Evolutionary conservation across 176 grass and related monocot species (phyloP).

Genomic region (Carex pumila): DNA sequence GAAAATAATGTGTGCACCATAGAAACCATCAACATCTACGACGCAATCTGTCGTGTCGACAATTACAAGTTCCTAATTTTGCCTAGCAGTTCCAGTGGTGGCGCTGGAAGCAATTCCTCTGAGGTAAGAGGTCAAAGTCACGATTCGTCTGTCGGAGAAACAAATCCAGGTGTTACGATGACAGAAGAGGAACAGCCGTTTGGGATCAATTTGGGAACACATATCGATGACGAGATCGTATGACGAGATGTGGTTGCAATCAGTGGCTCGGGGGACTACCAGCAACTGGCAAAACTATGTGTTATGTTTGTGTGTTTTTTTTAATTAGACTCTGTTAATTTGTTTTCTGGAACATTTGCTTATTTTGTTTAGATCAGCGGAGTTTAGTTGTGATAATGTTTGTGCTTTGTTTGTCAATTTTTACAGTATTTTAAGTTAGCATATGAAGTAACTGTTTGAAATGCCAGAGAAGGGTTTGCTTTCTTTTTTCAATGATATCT

Average conservation of each 20-base stretch:
- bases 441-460: not conserved
- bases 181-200: not conserved
- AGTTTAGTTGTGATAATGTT: not conserved
- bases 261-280: not conserved
- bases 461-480: not conserved
- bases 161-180: not conserved
- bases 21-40: conserved; percentile 20
- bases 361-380: not conserved
- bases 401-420: not conserved
- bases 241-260: not conserved
- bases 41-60: conserved; percentile 13
- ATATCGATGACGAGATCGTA: not conserved
- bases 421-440: not conserved
- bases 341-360: not conserved
- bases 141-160: not conserved
- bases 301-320: not conserved
- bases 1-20: conserved; percentile 29
- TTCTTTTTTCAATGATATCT: not conserved
- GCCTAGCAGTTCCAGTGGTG: not conserved
- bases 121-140: not conserved
- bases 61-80: conserved; percentile 22
- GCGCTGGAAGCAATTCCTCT: not conserved
- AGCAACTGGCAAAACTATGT: not conserved
- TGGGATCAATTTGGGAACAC: not conserved
- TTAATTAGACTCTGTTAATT: not conserved